phyloP scores from a whole-genome alignment of 257 asterid species.

The Rubia yunnanensis region DNA sequence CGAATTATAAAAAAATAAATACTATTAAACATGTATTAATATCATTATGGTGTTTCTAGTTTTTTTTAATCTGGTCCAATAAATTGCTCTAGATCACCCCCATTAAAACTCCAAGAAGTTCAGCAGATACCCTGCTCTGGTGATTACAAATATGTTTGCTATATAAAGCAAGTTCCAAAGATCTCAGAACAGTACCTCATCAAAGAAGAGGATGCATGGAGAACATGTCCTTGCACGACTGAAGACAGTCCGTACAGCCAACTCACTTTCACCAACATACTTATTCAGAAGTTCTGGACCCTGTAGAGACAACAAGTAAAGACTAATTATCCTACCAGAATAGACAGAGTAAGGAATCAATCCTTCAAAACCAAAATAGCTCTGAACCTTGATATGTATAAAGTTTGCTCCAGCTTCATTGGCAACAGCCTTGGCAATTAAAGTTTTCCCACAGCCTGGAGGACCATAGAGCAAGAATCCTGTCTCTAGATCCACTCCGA shows the following conservation, averaged over 20 bases:
- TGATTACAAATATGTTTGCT: neutral
- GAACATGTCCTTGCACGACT: slow-evolving; percentile 89
- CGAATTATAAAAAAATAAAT: neutral
- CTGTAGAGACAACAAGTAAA: slow-evolving; percentile 30
- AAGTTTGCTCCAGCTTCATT: slow-evolving; percentile 88
- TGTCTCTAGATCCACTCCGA: slow-evolving; percentile 52
- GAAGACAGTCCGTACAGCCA: slow-evolving; percentile 67
- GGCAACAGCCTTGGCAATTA: slow-evolving; percentile 96
- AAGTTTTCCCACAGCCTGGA: slow-evolving; percentile 96
- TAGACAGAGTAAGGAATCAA: slow-evolving; percentile 4
- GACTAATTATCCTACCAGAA: slow-evolving; percentile 1
- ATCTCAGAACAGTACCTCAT: slow-evolving; percentile 47
- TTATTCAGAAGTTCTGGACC: slow-evolving; percentile 88
- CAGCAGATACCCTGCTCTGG: neutral
- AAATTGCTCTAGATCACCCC: too few relatives aligned
- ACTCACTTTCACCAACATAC: slow-evolving; percentile 94
- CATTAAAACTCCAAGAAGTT: neutral
- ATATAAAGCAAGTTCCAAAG: neutral
- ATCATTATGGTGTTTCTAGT: neutral
- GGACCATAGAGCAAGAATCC: slow-evolving; percentile 97
- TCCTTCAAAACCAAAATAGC: slow-evolving; percentile 1
- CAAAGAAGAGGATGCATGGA: slow-evolving; percentile 92
- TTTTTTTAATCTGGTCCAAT: neutral
- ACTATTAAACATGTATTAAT: neutral
- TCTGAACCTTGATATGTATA: slow-evolving; percentile 71